Conservation (phyloP, 257 asterid species). For the Perilla frutescens region DNA sequence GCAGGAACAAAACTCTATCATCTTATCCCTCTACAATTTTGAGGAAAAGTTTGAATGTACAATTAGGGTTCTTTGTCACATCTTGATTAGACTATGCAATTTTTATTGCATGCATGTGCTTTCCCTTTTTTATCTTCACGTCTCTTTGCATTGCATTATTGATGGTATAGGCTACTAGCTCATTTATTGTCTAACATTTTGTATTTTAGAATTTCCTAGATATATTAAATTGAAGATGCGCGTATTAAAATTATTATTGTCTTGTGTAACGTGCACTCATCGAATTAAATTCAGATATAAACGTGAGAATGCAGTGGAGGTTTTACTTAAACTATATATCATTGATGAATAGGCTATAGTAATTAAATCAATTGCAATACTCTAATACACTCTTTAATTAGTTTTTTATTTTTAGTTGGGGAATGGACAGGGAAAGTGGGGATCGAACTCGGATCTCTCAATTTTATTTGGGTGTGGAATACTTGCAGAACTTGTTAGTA, state of each 20-base stretch:
- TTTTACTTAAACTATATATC: too few species aligned
- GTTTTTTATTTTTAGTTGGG: too few species aligned
- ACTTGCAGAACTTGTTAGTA: too few species aligned
- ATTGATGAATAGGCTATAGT: too few species aligned
- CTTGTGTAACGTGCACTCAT: too few species aligned
- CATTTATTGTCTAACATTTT: neutral
- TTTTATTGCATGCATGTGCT: conserved; percentile 1
- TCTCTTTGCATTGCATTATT: conserved; percentile 25
- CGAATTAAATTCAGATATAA: too few species aligned
- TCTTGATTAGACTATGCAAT: conserved; percentile 24
- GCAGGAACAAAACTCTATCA: neutral
- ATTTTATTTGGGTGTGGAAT: too few species aligned
- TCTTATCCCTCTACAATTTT: conserved; percentile 7
- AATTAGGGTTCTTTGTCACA: conserved; percentile 31
- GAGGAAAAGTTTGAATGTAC: conserved; percentile 1
- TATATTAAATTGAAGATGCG: neutral
- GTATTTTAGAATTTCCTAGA: neutral
- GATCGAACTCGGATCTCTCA: too few species aligned
- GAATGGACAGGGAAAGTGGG: too few species aligned
- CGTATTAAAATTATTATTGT: neutral
- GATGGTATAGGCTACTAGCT: conserved; percentile 17
- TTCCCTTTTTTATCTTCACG: neutral
- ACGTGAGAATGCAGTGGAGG: too few species aligned
- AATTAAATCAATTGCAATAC: too few species aligned
- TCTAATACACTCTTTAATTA: too few species aligned